Evolutionary conservation across 352 stramenopile genomes (phyloP), one percentile per base, ranked within the genome.

Genomic region (Pythium pyrilobum): DNA sequence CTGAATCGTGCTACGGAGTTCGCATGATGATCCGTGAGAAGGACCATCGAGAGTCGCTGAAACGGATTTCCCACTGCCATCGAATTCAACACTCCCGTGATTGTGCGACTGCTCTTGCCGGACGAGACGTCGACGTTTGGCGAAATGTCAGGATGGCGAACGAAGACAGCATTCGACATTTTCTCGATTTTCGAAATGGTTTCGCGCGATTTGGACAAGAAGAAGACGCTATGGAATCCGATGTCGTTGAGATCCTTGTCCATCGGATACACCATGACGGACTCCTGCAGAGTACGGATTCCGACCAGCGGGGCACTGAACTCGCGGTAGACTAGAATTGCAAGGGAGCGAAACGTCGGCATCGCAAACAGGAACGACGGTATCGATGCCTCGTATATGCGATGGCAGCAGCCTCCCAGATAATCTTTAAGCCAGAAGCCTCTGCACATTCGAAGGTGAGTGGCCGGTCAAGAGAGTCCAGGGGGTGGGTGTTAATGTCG

Each of bases 391-490:
- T 91, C 77, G 42, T 72, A 82, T 25, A 91, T 72, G 29, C 74
- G 69, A 8, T 91, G 67, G 2, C 64, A 62, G 41, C 72, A 87
- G 7, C 77, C 76, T 8, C 52, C 65, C 13, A 87, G 48, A 60
- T 87, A 91, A 16, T 89, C 75, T 4, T 68, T 72, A 11, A 87
- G 23, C 81, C 81, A 91, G 47, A 78, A 77, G 0, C 62, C 70
- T 12, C 77, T 81, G 25, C 16, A 16, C 27, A 29, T 15, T 20
- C 0, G 7, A 18, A 11, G 6, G 34, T 40, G 34, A 46, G 32
- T 38, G 12, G 15, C 21, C 2, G 9, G 23, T n/a, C 51, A 44
- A 59, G n/a, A 16, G n/a, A 24, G 20, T 16, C 15, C 24, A 25
- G 31, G 15, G 15, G 31, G 15, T 15, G 31, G 31, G 15, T 15